These are phyloP conservation scores for Anthoceros angustus DNA, from an alignment of 225 moss, liverwort and hornwort species.

Conservation along the genomic window DNA sequence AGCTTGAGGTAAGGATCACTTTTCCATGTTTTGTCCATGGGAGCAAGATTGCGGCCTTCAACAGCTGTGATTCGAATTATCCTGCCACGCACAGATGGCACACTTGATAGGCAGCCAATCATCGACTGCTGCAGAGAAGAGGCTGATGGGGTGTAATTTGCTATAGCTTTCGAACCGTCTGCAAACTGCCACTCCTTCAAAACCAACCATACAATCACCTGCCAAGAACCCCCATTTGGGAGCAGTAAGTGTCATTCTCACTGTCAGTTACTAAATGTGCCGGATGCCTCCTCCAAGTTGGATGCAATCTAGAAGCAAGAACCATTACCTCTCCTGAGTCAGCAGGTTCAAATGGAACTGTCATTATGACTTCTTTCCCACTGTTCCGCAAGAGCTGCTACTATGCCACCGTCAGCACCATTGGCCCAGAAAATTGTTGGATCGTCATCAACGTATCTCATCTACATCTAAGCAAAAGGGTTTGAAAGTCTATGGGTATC, in stretches of 20 bases:
- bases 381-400: constrained; percentile 61
- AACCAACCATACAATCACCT: constrained; percentile 56
- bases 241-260: not conserved
- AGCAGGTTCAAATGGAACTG: constrained; percentile 64
- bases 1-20: constrained; percentile 92
- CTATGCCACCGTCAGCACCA: constrained; percentile 37
- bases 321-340: constrained; percentile 55
- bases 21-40: constrained; percentile 96
- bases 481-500: not conserved
- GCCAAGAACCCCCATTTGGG: constrained; percentile 8
- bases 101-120: constrained; percentile 39
- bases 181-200: constrained; percentile 97
- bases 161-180: constrained; percentile 78
- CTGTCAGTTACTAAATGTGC: too few species aligned
- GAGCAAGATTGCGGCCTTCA: constrained; percentile 83
- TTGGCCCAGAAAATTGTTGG: constrained; percentile 92
- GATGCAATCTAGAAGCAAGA: not conserved
- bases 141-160: constrained; percentile 45
- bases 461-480: constrained; percentile 21
- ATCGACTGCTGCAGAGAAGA: constrained; percentile 32
- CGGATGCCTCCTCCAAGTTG: too few species aligned
- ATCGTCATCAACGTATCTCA: constrained; percentile 86
- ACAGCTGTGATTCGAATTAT: constrained; percentile 58
- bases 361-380: constrained; percentile 65
- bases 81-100: constrained; percentile 53